Evolutionary conservation across 768 basidiomycete genomes (phyloP).

Genomic region (Mycena galopus): DNA sequence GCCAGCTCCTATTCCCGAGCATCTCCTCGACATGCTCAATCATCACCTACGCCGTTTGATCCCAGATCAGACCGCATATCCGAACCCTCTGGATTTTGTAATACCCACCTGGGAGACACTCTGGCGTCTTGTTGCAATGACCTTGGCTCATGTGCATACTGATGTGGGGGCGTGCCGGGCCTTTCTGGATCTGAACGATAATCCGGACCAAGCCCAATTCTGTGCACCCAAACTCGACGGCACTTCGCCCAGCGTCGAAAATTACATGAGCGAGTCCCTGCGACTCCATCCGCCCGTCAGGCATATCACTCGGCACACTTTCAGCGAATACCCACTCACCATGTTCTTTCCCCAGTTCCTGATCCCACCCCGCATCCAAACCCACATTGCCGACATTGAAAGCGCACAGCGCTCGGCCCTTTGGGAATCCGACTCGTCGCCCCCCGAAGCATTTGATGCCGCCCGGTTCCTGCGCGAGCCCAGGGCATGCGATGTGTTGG

Average conservation of each 20-base stretch:
- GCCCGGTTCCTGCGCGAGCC: conserved; percentile 46
- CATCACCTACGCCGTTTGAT: conserved; percentile 56
- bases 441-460: conserved; percentile 57
- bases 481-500: conserved; percentile 42
- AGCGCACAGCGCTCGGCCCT: conserved; percentile 48
- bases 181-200: conserved; percentile 53
- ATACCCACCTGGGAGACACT: conserved; percentile 73
- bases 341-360: conserved; percentile 24
- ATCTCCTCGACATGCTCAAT: conserved; percentile 51
- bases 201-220: conserved; percentile 49
- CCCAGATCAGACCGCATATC: conserved; percentile 46
- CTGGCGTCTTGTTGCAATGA: conserved; percentile 69
- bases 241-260: not conserved
- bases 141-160: conserved; percentile 53
- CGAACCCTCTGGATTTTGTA: conserved; percentile 63
- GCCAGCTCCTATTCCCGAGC: conserved; percentile 43
- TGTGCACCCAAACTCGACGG: conserved; percentile 8
- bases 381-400: conserved; percentile 53
- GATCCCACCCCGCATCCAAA: conserved; percentile 20
- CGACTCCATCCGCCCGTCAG: conserved; percentile 66
- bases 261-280: conserved; percentile 58
- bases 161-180: conserved; percentile 39
- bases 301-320: conserved; percentile 52
- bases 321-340: not conserved
- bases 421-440: conserved; percentile 46